Base-by-base conservation (phyloP, 2,329 filamentous ascomycete genomes). In the Claviceps pazoutovae region DNA sequence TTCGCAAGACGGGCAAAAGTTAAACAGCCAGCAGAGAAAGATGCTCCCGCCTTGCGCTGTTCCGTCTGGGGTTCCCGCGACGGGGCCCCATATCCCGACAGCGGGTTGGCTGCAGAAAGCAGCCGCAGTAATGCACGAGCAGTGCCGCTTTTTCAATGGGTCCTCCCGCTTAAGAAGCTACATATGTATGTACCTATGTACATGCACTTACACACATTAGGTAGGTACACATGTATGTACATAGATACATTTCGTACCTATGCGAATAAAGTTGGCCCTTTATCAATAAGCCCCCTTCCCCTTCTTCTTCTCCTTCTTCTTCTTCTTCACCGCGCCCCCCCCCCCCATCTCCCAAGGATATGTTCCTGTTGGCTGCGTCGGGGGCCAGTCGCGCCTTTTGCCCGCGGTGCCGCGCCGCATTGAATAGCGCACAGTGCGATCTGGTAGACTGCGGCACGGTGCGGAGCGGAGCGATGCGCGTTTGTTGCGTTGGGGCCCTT, bases 61-160 rank as follows among this genome's bases (percentile, higher is more conserved):
- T 34, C 52, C 51, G 48, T 57, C 53, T 52, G 60, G 63, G 64
- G 64, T 63, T 30, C 60, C 59, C 62, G 62, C 55, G 52, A 55
- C 58, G 56, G 57, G 57, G 63, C 62, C 63, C 62, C 63, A 30
- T 60, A 62, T 63, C 60, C 64, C 64, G 64, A 59, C 57, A 59
- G 60, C 60, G 57, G 56, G 56, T 53, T 52, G 62, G 66, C 61
- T 63, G 64, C 65, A 68, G 65, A 66, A 58, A 3, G 53, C 59
- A 66, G 66, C 66, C 66, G 66, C 66, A 68, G 65, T 54, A 23
- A 23, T 61, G 63, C 64, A 66, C 58, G 53, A 61, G 58, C 59
- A 57, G 55, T 60, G 61, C 26, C 63, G 62, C 56, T 54, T 49
- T 49, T 19, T 46, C 26, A 46, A 55, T 54, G 54, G 56, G 51